Conservation (phyloP, 345 rosid genomes). For the Salix udensis region DNA sequence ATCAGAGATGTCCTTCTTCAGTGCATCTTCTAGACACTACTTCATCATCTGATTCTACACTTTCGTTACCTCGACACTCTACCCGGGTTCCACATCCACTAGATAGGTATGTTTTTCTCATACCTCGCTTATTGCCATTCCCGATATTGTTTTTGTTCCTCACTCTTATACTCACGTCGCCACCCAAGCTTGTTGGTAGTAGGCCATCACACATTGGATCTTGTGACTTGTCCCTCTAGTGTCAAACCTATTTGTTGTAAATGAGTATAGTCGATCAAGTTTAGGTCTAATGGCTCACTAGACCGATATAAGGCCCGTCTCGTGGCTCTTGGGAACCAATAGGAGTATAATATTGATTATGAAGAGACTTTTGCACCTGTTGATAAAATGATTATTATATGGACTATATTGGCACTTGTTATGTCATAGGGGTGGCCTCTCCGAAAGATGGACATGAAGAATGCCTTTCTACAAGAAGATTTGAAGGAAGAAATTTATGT, state of each 20-base stretch:
- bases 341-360: too few species aligned
- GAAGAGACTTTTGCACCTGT: too few species aligned
- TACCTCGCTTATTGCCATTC: too few species aligned
- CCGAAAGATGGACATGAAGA: too few species aligned
- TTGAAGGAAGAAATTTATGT: too few species aligned
- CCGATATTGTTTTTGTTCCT: neutral
- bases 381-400: too few species aligned
- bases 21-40: neutral
- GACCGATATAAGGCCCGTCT: neutral
- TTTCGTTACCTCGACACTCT: neutral
- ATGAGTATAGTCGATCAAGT: neutral
- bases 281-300: neutral
- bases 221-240: neutral
- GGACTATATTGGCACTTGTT: too few species aligned
- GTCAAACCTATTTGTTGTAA: neutral
- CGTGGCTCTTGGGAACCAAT: too few species aligned
- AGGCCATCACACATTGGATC: neutral
- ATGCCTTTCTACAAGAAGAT: too few species aligned
- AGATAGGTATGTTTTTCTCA: neutral
- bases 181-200: neutral
- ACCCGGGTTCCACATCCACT: neutral
- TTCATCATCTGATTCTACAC: neutral
- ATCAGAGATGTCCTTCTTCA: neutral
- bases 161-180: neutral
- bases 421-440: too few species aligned